phyloP scores from a whole-genome alignment of 306 rosid genomes.

The cucumber (Cucumis sativus) region Cucumber_9930_V3 NC_026655.2:3697501-3698000 shows the following conservation, averaged over 20 bases:
- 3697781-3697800: slow-evolving; percentile 12
- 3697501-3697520: background rate
- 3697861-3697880: slow-evolving; percentile 1
- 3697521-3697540: background rate
- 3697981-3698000: slow-evolving; percentile 10
- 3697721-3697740: background rate
- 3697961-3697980: slow-evolving; percentile 6
- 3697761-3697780: background rate
- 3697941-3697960: background rate
- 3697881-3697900: background rate
- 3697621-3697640: background rate
- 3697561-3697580: background rate
- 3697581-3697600: background rate
- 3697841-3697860: background rate
- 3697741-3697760: background rate
- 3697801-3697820: slow-evolving; percentile 4
- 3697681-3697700: background rate
- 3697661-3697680: background rate
- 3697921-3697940: slow-evolving; percentile 7
- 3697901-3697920: background rate
- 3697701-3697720: background rate
- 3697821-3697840: slow-evolving; percentile 1
- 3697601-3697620: background rate
- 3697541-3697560: background rate
- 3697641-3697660: background rate